Conservation (phyloP, 108 stramenopile genomes). For the Nitzschia sp. region DNA sequence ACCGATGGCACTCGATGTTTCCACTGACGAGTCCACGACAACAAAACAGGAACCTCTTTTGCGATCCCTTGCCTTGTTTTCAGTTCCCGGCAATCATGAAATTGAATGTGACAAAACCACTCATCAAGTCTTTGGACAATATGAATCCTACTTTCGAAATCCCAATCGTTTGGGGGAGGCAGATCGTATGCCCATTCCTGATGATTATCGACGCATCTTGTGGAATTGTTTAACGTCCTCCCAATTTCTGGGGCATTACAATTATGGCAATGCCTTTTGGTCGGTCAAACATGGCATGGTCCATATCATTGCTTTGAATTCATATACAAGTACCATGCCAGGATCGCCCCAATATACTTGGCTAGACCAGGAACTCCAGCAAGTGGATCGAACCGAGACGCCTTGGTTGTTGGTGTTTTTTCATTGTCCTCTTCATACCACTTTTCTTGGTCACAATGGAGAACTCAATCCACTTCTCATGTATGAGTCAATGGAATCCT, state of each 20-base stretch:
- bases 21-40: neutral
- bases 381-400: slow-evolving; percentile 64
- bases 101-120: slow-evolving; percentile 67
- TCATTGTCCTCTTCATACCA: slow-evolving; percentile 85
- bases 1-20: neutral
- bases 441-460: slow-evolving; percentile 65
- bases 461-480: slow-evolving; percentile 58
- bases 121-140: slow-evolving; percentile 57
- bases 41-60: slow-evolving; percentile 39
- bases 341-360: slow-evolving; percentile 71
- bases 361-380: slow-evolving; percentile 42
- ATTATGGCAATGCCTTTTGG: slow-evolving; percentile 87
- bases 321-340: slow-evolving; percentile 54
- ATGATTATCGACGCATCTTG: slow-evolving; percentile 35
- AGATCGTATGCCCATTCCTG: slow-evolving; percentile 24
- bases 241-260: slow-evolving; percentile 57
- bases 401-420: slow-evolving; percentile 86
- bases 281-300: slow-evolving; percentile 71
- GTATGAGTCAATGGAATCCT: slow-evolving; percentile 69
- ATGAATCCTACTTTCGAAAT: slow-evolving; percentile 78
- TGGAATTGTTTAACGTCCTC: slow-evolving; percentile 39
- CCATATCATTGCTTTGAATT: slow-evolving; percentile 77
- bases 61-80: slow-evolving; percentile 50
- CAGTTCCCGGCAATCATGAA: slow-evolving; percentile 86
- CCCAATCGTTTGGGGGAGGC: slow-evolving; percentile 57